Base-by-base conservation (phyloP, 257 asterid genomes). In the Eucommia ulmoides region DNA sequence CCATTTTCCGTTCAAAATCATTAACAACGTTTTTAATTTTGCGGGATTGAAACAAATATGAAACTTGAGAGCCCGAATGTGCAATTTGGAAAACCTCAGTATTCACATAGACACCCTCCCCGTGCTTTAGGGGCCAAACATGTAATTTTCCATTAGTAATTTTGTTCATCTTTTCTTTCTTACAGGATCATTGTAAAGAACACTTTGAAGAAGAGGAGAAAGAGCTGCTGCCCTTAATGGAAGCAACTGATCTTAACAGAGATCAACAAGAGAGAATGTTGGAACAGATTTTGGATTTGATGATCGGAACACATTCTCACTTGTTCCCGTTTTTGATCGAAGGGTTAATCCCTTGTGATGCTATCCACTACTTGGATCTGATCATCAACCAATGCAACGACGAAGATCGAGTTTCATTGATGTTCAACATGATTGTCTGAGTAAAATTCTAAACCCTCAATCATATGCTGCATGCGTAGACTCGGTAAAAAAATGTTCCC, bases 201-300 rank as follows among this genome's bases (percentile, higher is more conserved):
- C 99, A 86, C 68, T 91, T 91, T 25, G 84, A 83, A 46, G 86
- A 72, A 55, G 99, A 91, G 57, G 99, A 91, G 62, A 75, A 72
- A 38, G 91, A 81, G 63, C 86, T 91, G 20, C 50, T 91, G 69
- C 93, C 99, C 0, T 52, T 86, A 20, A 79, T 91, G 93, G 96
- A 91, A 73, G 99, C 99, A 24, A 60, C 88, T 2, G 96, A 91
- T 51, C 16, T 85, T 53, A 75, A 70, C 26, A 85, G 74, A 70
- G 59, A 67, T 22, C 93, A 91, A 63, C 92, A 77, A 60, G 83
- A 59, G 64, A 81, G 63, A 61, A 76, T 81, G 25, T 20, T 91
- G 70, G 82, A 83, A 42, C 93, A 86, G 50, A 71, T 88, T 6
- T 9, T 86, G 80, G 94, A 86, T 5, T 80, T 72, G 25, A 91